A percentile compares a stretch with the other conserved stretches of the same genome.
phyloP scores from a whole-genome alignment of 441 rosid genomes.

The Pelargonium australe region DNA sequence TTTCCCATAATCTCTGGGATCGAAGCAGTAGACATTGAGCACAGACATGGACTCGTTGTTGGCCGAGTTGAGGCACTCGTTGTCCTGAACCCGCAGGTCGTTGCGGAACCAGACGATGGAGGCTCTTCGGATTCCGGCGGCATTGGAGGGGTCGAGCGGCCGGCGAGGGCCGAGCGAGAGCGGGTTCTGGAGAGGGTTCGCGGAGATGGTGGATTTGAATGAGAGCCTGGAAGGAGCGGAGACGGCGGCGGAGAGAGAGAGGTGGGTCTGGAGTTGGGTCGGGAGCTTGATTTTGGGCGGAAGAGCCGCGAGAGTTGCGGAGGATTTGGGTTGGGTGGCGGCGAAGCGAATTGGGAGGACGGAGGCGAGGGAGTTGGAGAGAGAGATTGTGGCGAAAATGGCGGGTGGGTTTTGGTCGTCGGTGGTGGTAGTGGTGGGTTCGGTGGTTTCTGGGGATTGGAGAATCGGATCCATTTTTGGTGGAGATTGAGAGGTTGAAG shows the following conservation, averaged over 20 bases:
- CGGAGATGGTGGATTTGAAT: constrained; percentile 67
- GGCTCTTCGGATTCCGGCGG: constrained; percentile 73
- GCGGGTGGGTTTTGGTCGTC: too few species aligned
- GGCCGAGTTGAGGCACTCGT: constrained; percentile 77
- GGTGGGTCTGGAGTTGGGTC: constrained; percentile 48
- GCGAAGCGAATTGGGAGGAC: too few species aligned
- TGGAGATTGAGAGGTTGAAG: too few species aligned
- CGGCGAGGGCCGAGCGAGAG: constrained; percentile 74
- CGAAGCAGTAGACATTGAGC: constrained; percentile 88
- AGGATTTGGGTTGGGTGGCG: constrained; percentile 26
- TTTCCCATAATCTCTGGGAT: constrained; percentile 84
- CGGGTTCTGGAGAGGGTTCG: constrained; percentile 61
- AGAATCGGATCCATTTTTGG: too few species aligned
- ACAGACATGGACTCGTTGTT: constrained; percentile 72
- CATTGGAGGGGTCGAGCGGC: constrained; percentile 72
- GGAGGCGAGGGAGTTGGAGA: too few species aligned
- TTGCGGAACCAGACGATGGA: constrained; percentile 90
- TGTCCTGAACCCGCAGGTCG: constrained; percentile 84
- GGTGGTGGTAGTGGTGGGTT: too few species aligned
- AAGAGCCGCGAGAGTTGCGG: constrained; percentile 25
- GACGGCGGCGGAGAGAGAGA: constrained; percentile 32
- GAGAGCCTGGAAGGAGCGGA: constrained; percentile 25
- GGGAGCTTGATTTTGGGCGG: constrained; percentile 59
- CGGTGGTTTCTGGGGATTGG: too few species aligned
- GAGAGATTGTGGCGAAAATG: too few species aligned